These are phyloP conservation scores for Peribolospora baueri DNA, from an alignment of 768 basidiomycete species.

Conservation along the genomic window DNA sequence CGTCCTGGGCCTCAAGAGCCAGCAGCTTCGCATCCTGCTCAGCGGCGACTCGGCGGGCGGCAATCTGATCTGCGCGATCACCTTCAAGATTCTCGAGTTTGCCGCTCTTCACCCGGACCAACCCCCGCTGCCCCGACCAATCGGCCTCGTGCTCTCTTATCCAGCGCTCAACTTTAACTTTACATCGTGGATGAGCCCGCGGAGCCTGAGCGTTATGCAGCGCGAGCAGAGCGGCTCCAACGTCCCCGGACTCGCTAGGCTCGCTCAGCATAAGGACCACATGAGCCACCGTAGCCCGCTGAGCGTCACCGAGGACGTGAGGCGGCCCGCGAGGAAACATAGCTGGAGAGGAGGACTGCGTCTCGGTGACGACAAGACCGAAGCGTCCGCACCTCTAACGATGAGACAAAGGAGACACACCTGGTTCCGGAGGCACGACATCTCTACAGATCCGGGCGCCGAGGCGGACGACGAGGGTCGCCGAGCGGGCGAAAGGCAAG, in stretches of 20 bases:
- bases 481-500: background rate
- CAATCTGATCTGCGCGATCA: conserved; percentile 56
- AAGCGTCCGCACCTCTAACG: background rate
- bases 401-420: no score
- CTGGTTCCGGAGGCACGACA: no score
- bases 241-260: conserved; percentile 49
- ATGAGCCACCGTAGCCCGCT: conserved; percentile 69
- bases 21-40: conserved; percentile 47
- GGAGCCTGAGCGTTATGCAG: conserved; percentile 18
- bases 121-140: conserved; percentile 36
- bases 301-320: conserved; percentile 55
- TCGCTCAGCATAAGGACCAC: conserved; percentile 63
- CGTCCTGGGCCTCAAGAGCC: conserved; percentile 71
- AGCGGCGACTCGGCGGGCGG: conserved; percentile 98
- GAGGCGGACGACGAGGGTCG: no score
- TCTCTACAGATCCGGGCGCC: no score
- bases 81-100: conserved; percentile 60
- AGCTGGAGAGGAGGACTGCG: no score
- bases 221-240: conserved; percentile 55
- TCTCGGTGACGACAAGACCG: background rate
- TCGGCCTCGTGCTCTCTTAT: conserved; percentile 68
- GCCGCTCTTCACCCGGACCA: conserved; percentile 10
- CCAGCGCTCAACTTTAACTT: conserved; percentile 92
- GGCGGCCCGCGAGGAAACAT: background rate
- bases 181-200: conserved; percentile 71